These are phyloP conservation scores for Stentor roeselii DNA, from an alignment of 73 alveolate genomes.

Conservation along the genomic window DNA sequence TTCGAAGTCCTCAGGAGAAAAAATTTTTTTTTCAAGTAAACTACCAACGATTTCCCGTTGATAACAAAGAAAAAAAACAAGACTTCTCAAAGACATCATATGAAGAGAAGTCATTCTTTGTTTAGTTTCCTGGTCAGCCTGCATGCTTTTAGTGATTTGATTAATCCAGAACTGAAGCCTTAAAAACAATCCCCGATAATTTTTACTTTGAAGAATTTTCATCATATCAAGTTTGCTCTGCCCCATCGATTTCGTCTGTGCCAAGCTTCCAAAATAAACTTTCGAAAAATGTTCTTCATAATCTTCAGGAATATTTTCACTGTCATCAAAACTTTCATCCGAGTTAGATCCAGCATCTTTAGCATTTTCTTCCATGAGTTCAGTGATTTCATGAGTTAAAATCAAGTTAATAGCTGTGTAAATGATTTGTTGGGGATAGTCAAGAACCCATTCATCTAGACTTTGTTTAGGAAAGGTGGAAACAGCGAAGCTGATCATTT, in stretches of 20 bases:
- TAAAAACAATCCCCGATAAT: constrained; percentile 51
- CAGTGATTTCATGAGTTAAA: constrained; percentile 68
- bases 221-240: constrained; percentile 39
- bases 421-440: constrained; percentile 56
- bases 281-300: constrained; percentile 39
- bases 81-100: constrained; percentile 46
- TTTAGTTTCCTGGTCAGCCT: constrained; percentile 21
- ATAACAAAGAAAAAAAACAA: constrained; percentile 39
- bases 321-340: constrained; percentile 12
- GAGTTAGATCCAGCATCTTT: constrained; percentile 3
- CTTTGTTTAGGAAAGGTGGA: constrained; percentile 60
- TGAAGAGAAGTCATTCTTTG: constrained; percentile 35
- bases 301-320: constrained; percentile 30
- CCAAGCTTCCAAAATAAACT: constrained; percentile 38
- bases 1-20: constrained; percentile 43
- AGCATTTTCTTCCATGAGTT: constrained; percentile 50
- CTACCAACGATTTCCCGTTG: constrained; percentile 55
- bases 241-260: constrained; percentile 17
- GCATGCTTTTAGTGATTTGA: constrained; percentile 37
- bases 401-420: constrained; percentile 61
- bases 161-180: constrained; percentile 69
- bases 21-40: constrained; percentile 35
- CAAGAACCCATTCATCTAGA: constrained; percentile 70
- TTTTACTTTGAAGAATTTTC: constrained; percentile 45
- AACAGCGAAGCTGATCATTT: constrained; percentile 50